phyloP scores from a whole-genome alignment of 441 rosid genomes.

The Gossypium schwendimanii region DNA sequence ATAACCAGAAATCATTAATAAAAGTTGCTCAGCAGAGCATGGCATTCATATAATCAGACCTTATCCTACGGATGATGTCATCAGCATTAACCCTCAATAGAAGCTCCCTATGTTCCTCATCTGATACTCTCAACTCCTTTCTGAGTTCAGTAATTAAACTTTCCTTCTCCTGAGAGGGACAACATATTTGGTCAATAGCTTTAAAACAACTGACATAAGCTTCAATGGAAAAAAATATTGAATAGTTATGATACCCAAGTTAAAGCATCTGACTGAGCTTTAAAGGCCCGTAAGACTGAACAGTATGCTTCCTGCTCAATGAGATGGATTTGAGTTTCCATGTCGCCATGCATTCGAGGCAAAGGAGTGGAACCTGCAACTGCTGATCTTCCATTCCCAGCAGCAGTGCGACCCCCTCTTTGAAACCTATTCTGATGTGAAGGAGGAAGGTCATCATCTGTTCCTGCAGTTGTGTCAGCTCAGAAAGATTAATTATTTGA shows the following conservation, averaged over 20 bases:
- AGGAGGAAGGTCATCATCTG: slow-evolving; percentile 98
- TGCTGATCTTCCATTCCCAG: slow-evolving; percentile 76
- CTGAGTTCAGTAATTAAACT: slow-evolving; percentile 92
- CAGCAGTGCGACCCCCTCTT: slow-evolving; percentile 54
- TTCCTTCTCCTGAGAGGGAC: slow-evolving; percentile 74
- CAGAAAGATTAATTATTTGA: slow-evolving; percentile 13
- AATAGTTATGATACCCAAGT: slow-evolving; percentile 57
- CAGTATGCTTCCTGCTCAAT: slow-evolving; percentile 95
- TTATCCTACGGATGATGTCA: slow-evolving; percentile 76
- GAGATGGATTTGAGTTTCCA: slow-evolving; percentile 94
- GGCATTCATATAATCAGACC: slow-evolving; percentile 41
- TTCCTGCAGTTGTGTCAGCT: slow-evolving; percentile 49
- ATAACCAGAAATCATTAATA: slow-evolving; percentile 18
- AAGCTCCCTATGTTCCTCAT: slow-evolving; percentile 91
- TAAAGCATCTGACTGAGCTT: slow-evolving; percentile 97
- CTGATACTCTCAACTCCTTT: slow-evolving; percentile 94
- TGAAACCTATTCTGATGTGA: slow-evolving; percentile 87
- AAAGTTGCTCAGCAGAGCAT: slow-evolving; percentile 11
- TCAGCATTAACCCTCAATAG: slow-evolving; percentile 82
- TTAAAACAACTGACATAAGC: slow-evolving; percentile 8
- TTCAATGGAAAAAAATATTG: neutral
- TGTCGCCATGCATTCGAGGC: slow-evolving; percentile 71
- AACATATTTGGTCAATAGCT: slow-evolving; percentile 6
- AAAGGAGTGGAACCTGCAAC: slow-evolving; percentile 51
- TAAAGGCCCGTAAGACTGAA: slow-evolving; percentile 89